A percentile compares a stretch with the other conserved stretches of the same genome.
These are phyloP conservation scores for Nakazawaea wyomingensis DNA, from an alignment of 805 yeast species.

Conservation along the genomic window DNA sequence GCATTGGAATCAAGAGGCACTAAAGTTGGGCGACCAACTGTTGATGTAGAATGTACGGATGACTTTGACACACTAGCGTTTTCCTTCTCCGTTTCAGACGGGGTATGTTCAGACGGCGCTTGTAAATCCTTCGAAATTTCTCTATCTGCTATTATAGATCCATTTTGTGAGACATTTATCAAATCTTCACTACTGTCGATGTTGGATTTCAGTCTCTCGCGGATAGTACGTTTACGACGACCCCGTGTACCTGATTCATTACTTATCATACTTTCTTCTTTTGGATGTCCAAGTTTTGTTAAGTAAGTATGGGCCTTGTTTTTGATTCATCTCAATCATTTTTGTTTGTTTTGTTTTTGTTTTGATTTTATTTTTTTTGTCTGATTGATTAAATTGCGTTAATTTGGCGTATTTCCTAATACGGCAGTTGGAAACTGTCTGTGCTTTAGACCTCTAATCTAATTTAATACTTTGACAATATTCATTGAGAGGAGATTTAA, in stretches of 20 bases:
- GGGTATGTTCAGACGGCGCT: too few species aligned
- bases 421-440: too few species aligned
- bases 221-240: conserved; percentile 11
- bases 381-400: too few species aligned
- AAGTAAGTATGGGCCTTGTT: too few species aligned
- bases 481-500: too few species aligned
- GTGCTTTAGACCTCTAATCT: too few species aligned
- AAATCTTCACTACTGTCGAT: conserved; percentile 6
- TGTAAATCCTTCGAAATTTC: neutral
- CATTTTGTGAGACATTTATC: conserved; percentile 1
- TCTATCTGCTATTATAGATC: neutral
- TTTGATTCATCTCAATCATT: too few species aligned
- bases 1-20: conserved; percentile 10
- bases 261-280: conserved; percentile 5
- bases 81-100: conserved; percentile 9
- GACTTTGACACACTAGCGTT: neutral
- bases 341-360: conserved; percentile 2
- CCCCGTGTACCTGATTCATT: neutral
- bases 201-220: conserved; percentile 4
- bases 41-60: neutral
- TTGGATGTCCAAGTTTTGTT: too few species aligned
- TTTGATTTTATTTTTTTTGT: neutral
- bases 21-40: conserved; percentile 3
- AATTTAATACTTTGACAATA: too few species aligned
- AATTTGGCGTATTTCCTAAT: too few species aligned